Base-by-base conservation (phyloP, 2,329 filamentous ascomycete genomes). In the Hypoxylon rubiginosum region DNA sequence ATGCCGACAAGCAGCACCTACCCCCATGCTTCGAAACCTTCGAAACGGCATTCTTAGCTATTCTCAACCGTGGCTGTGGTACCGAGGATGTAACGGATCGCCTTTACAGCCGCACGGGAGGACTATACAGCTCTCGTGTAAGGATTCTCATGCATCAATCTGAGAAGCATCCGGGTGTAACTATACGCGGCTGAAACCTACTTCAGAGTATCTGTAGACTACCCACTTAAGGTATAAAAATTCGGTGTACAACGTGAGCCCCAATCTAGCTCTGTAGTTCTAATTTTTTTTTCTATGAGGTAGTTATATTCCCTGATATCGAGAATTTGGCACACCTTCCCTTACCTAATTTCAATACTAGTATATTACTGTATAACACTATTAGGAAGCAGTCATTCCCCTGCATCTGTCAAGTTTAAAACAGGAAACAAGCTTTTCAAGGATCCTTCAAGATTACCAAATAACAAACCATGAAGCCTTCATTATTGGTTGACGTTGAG, bases 81-180 rank as follows among this genome's bases (percentile, higher is more conserved):
- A 50, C 26, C 46, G 46, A 30, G 46, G 46, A 50, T 50, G 46
- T 30, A 50, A 50, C 26, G 15, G 26, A 50, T 30, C 24, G 26
- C 26, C 24, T 10, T 17, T 32, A 50, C 46, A 50, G 46, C 46
- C 24, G 26, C 26, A 30, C 15, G 15, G 46, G 26, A 32, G 26
- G 46, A 24, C 9, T 48, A 28, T 26, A 24, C 21, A 28, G 21
- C 24, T 7, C 45, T 24, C 10, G 21, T 7, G 24, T 15, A 28
- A 15, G 19, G 45, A 28, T 48, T 48, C 28, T 28, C 24, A 17
- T 48, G 45, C 19, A 48, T 28, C 21, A 48, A 43, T 9, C 39
- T 28, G 45, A 28, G 10, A 28, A 48, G 24, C 45, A 48, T 26
- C 45, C 24, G 45, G 5, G 45, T 48, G 45, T 21, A 28, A 48